A percentile compares a stretch with the other conserved stretches of the same genome.
Evolutionary conservation across 768 basidiomycete species (phyloP).

Genomic region (Russula foetens): DNA sequence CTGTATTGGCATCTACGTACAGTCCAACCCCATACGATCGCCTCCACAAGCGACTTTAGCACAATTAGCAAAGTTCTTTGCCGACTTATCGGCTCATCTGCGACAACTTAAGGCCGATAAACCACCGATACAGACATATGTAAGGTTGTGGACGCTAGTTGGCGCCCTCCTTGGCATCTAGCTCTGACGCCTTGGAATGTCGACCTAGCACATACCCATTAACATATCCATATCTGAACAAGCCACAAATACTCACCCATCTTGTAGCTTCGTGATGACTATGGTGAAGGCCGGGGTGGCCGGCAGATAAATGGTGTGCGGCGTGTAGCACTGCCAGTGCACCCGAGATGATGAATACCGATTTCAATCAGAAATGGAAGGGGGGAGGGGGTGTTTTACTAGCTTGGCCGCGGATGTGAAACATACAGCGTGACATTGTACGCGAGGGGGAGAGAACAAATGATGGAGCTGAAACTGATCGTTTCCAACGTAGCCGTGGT

Average conservation of each 20-base stretch:
- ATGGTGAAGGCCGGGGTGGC: background rate
- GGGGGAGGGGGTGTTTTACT: background rate
- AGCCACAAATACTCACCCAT: background rate
- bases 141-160: conserved; percentile 61
- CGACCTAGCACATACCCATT: background rate
- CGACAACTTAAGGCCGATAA: conserved; percentile 71
- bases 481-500: background rate
- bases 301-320: background rate
- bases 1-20: conserved; percentile 45
- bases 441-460: background rate
- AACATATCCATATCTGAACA: background rate
- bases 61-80: conserved; percentile 59
- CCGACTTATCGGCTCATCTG: conserved; percentile 81
- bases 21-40: background rate
- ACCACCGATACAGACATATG: conserved; percentile 31
- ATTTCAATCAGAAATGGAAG: background rate
- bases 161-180: conserved; percentile 85
- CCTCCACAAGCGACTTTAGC: conserved; percentile 64
- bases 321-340: too few relatives aligned
- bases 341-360: background rate
- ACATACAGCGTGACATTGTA: background rate
- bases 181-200: conserved; percentile 50
- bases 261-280: background rate
- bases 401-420: background rate
- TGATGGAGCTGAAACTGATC: background rate